phyloP scores from a whole-genome alignment of 768 basidiomycete genomes.

The Hypholoma fasciculare region DNA sequence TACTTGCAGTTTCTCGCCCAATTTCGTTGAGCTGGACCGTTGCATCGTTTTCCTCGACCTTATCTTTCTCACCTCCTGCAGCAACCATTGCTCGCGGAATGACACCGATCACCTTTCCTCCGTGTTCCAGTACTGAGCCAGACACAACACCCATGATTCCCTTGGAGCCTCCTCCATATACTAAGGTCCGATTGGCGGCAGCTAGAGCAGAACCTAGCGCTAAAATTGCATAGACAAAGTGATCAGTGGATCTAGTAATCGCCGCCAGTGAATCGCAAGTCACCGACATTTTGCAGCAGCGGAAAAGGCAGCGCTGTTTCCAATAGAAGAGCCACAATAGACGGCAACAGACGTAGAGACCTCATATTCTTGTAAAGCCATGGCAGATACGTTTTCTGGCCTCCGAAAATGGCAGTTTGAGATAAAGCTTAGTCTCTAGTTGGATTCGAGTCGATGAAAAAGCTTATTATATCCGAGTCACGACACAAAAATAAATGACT shows the following conservation, averaged over 20 bases:
- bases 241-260: neutral
- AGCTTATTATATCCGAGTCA: no score
- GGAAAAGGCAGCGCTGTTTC: constrained; percentile 59
- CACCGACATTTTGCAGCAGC: constrained; percentile 71
- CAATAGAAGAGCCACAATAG: constrained; percentile 80
- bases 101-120: constrained; percentile 77
- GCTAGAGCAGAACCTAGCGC: constrained; percentile 79
- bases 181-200: constrained; percentile 54
- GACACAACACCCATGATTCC: constrained; percentile 91
- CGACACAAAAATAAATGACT: no score
- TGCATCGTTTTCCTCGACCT: constrained; percentile 25
- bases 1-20: constrained; percentile 26
- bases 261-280: neutral
- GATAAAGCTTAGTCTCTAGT: no score
- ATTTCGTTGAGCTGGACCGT: constrained; percentile 20
- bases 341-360: constrained; percentile 52
- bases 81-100: constrained; percentile 75
- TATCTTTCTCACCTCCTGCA: constrained; percentile 63
- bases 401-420: no score
- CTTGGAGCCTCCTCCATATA: constrained; percentile 84
- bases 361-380: no score
- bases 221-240: constrained; percentile 20
- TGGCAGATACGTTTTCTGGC: no score
- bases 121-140: constrained; percentile 56
- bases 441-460: no score